phyloP scores from a whole-genome alignment of 2,329 filamentous ascomycete species.

The Chaetomium olivaceum region DNA sequence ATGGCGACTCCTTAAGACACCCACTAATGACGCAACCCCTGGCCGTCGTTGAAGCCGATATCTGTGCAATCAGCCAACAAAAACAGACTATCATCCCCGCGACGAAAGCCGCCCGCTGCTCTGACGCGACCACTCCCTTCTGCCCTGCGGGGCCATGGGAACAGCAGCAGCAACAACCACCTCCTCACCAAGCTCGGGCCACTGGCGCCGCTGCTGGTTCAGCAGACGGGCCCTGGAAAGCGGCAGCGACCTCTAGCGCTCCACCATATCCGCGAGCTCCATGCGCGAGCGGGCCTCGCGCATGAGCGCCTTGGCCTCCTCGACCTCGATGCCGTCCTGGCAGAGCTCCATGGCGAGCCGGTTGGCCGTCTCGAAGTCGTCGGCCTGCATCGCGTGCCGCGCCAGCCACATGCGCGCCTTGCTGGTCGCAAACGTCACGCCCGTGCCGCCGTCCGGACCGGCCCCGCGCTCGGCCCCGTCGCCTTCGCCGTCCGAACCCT shows the following conservation, averaged over 20 bases:
- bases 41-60: neutral
- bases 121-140: slow-evolving; percentile 8
- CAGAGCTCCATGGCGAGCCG: slow-evolving; percentile 86
- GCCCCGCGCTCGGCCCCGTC: slow-evolving; percentile 38
- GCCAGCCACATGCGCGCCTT: slow-evolving; percentile 95
- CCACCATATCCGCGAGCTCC: slow-evolving; percentile 44
- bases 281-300: slow-evolving; percentile 79
- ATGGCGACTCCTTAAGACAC: neutral
- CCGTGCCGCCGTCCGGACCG: slow-evolving; percentile 59
- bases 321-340: slow-evolving; percentile 93
- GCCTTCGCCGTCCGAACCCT: slow-evolving; percentile 43
- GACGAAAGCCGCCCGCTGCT: slow-evolving; percentile 7
- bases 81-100: neutral
- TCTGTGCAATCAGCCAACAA: neutral
- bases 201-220: neutral
- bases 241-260: slow-evolving; percentile 19
- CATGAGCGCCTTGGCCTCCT: slow-evolving; percentile 92
- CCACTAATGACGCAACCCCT: neutral
- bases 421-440: slow-evolving; percentile 87
- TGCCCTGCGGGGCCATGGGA: neutral
- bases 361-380: slow-evolving; percentile 74
- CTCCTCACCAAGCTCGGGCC: neutral
- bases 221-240: neutral
- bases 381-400: slow-evolving; percentile 71
- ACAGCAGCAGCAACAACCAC: too few species aligned